Base-by-base conservation (phyloP, 192 early-diverging fungal genomes). In the Rhizoclosmatium sp. region DNA sequence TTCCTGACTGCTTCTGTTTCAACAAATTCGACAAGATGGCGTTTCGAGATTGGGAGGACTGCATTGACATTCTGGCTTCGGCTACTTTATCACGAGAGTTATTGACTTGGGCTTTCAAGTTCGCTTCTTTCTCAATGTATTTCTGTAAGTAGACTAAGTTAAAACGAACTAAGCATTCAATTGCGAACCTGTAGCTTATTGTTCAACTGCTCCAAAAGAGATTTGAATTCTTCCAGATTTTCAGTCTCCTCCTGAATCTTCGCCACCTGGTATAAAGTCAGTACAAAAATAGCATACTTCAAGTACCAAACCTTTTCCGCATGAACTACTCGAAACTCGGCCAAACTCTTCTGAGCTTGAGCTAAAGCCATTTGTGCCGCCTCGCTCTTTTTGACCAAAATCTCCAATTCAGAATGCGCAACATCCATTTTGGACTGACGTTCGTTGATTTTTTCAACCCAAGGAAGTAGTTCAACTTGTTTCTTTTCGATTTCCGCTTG, bases 381-480 rank as follows among this genome's bases (percentile, higher is more conserved):
- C 2, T 76, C 75, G 19, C 31, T 48, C 4, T 48, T 83, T 83
- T 69, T 90, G 89, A 48, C 92, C 89, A 47, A 92, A 88, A 3
- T 96, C n/a, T 93, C 82, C 49, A 89, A 82, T 82, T 99, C 98
- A 0, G 97, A 93, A 79, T 90, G 82, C 12, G 90, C 88, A 71
- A 97, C 87, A 69, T 97, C 92, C n/a, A 96, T 83, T 59, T 85
- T 77, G 42, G 92, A 88, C 80, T 93, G 89, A 66, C 91, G 91
- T 42, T 76, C 90, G 62, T 92, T 92, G 78, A 96, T 91, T 81
- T 92, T 93, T 73, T 96, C 95, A 56, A 86, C 87, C 94, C 94
- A 96, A 1, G 97, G 98, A 3, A 91, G 92, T 21, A 98, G 83
- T 71, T 94, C 90, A 40, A 88, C 89, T 81, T 99, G 94, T 75